Base-by-base conservation (phyloP, 306 rosid genomes). In the Cucurbita argyrosperma region DNA sequence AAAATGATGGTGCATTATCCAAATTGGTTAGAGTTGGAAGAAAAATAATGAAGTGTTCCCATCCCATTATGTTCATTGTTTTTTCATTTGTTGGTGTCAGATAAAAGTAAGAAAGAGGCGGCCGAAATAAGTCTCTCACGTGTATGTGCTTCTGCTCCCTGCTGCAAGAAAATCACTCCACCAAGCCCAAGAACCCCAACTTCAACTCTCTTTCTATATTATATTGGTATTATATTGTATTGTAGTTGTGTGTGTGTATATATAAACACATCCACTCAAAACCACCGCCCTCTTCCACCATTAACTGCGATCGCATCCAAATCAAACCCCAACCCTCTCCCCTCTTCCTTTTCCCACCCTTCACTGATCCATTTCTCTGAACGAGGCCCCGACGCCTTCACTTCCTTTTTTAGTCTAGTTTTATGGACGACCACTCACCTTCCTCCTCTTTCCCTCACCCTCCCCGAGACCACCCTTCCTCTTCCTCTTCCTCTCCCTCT, bases 201-300 rank as follows among this genome's bases (percentile, higher is more conserved):
- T 14, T 50, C n/a, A 50, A 50, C 45, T 40, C 1, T 26, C 67
- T 35, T 6, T n/a, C 40, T 26, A 26, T 43, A 0, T 15, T 62
- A 30, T 30, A 30, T 30, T 30, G 35, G 4, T 30, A 30, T 30
- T 30, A 30, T 30, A 30, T 30, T 30, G 35, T 30, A 30, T 30
- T 30, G 35, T 30, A 30, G 35, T 15, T 10, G 1, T 50, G n/a
- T 14, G 14, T 40, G 72, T 72, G 26, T 12, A 5, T 67, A 67
- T 67, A 67, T 5, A 67, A 67, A 38, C 19, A 67, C 23, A 46
- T 23, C 3, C 2, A 67, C 55, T 67, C 18, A 55, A 45, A 49
- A 50, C 65, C 96, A 89, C 98, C 98, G 97, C 92, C 96, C 86
- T 82, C 57, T 30, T 86, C 90, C 84, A 88, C 98, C 97, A 90